These are phyloP conservation scores for Gossypium turneri DNA, from an alignment of 345 rosid species.

Conservation along the genomic window DNA sequence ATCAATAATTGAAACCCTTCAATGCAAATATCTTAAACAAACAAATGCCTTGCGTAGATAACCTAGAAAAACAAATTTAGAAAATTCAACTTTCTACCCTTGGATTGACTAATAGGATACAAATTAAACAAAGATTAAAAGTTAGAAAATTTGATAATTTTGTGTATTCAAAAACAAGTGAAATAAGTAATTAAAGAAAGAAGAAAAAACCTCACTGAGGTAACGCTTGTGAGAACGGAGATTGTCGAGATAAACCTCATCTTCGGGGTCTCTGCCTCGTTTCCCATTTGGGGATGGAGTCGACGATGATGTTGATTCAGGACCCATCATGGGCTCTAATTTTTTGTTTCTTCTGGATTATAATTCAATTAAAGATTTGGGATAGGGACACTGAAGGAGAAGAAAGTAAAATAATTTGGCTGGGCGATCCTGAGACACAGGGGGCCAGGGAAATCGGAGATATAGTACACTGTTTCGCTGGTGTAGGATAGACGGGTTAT, in stretches of 20 bases:
- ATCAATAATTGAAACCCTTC: background rate
- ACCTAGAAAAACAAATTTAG: background rate
- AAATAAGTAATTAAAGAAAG: background rate
- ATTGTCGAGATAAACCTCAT: constrained; percentile 92
- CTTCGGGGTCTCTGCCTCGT: constrained; percentile 85
- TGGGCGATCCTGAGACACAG: background rate
- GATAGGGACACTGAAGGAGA: background rate
- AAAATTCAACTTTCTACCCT: background rate
- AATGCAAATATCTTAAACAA: background rate
- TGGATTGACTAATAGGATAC: background rate
- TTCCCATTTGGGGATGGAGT: constrained; percentile 58
- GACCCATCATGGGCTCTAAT: background rate
- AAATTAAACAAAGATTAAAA: background rate
- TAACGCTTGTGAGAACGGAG: constrained; percentile 93
- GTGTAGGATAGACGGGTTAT: background rate
- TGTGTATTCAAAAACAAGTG: background rate
- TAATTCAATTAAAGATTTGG: background rate
- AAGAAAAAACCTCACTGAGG: constrained; percentile 71
- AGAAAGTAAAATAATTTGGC: background rate
- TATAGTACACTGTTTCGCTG: background rate
- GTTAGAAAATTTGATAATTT: background rate
- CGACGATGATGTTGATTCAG: constrained; percentile 35
- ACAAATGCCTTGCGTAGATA: background rate
- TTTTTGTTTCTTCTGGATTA: background rate
- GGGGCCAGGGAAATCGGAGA: background rate